Conservation (phyloP, 108 stramenopile genomes). For the Nannochloropsis oceanica region DNA sequence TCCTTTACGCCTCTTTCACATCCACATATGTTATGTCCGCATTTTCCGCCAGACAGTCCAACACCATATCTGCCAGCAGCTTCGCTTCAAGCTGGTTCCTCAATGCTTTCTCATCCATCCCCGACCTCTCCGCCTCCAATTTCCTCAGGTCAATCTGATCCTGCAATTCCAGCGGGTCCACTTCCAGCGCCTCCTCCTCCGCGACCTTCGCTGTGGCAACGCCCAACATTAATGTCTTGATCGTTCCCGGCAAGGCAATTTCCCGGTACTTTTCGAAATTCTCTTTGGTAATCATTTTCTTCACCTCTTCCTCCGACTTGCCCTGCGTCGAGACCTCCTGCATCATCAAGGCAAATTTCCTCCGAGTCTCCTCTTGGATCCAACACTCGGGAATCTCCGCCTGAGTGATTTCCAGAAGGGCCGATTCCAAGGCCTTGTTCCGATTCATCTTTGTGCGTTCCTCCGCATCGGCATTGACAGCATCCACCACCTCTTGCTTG, state of each 20-base stretch:
- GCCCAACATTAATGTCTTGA: not conserved
- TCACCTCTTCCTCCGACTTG: constrained; percentile 71
- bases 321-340: constrained; percentile 71
- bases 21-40: not conserved
- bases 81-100: constrained; percentile 9
- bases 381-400: constrained; percentile 76
- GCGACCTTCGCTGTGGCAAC: constrained; percentile 12
- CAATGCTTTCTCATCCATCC: constrained; percentile 8
- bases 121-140: constrained; percentile 11
- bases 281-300: constrained; percentile 69
- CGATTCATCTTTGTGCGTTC: constrained; percentile 49
- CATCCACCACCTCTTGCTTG: constrained; percentile 59
- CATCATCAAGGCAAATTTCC: constrained; percentile 91
- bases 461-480: constrained; percentile 69
- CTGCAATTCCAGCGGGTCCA: constrained; percentile 12
- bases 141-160: constrained; percentile 17
- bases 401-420: constrained; percentile 52
- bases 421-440: constrained; percentile 50
- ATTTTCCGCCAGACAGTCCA: not conserved
- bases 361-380: constrained; percentile 69
- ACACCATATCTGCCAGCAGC: constrained; percentile 9
- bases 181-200: constrained; percentile 13
- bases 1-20: not conserved
- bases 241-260: constrained; percentile 27
- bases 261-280: constrained; percentile 88